Evolutionary conservation across 2,329 filamentous ascomycete genomes (phyloP), one percentile per base, ranked within the genome.

Genomic region (Leptographium flavum): DNA sequence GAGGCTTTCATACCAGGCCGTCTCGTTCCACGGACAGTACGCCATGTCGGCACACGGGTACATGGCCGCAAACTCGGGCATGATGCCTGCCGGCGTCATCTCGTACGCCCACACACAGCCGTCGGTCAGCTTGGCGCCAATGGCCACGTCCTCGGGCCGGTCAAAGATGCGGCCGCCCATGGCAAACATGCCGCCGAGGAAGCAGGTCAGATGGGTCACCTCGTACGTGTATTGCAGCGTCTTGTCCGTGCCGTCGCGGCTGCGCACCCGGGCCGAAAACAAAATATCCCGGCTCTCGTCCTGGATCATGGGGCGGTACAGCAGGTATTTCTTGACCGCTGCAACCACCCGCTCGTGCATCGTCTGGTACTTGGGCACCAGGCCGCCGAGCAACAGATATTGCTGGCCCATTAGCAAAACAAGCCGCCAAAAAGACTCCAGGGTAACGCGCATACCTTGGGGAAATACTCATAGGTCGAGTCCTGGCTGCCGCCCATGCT

Each of bases 271-370:
- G 22, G 82, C 81, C 0, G 83, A 76, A 49, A 92, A 77, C 3
- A 92, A 69, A n/a, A 92, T 74, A 48, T 90, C 76, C 43, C 74
- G 74, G 44, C 74, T 67, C 7, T 71, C 66, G 27, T 74, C 72
- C 7, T 77, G 73, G 19, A 78, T 73, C 76, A 92, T 82, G 1
- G 87, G 87, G 5, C 81, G 74, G 62, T 77, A 94, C 47, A 94
- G 74, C 10, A 94, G 69, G 59, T 83, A 73, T 51, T 86, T 71
- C 52, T 83, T 82, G 31, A 81, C 75, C 0, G 77, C 77, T 5
- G 81, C 74, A 27, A 81, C 73, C 4, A 78, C 73, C 46, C 74
- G 74, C 47, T 81, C 69, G 57, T 93, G 87, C 62, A 94, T 73
- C 19, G 71, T 72, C 49, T 71, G 68, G 60, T 93, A 93, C 57